Base-by-base conservation (phyloP, 805 yeast genomes). In the Kregervanrija pseudodelftensis region DNA sequence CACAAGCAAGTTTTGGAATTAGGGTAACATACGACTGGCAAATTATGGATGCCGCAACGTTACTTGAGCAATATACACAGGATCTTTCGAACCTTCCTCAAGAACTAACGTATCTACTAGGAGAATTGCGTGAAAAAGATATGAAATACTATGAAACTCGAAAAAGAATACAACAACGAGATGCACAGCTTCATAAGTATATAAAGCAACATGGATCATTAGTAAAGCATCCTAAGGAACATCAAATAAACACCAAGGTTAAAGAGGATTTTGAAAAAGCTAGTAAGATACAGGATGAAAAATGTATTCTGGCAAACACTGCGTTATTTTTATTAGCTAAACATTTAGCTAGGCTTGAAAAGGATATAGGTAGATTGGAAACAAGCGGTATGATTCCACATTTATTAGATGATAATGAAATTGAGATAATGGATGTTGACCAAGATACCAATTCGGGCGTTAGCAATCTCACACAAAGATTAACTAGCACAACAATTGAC, bases 41-140 rank as follows among this genome's bases (percentile, higher is more conserved):
- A 12, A 54, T 41, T 11, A 87, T 87, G 95, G 98, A 90, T 65
- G 90, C 97, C 3, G 89, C 96, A n/a, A 77, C 93, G 1, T 75
- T 81, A 8, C 62, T 84, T 34, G 91, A 84, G 51, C 85, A 82
- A 54, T 80, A 82, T 47, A 76, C 82, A 4, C 68, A 66, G 44
- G 68, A 65, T 44, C 45, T 91, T 37, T 79, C 91, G 10, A 91
- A 90, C 55, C 72, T 93, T 37, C 96, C 96, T 17, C 80, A 87
- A 5, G 99, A 91, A 63, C 74, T 91, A 37, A 82, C 82, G 43
- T 87, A 85, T 56, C 66, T 88, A 33, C 66, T 91, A 40, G 85
- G 85, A 42, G 98, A 93, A 62, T 73, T 91, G 33, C 74, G 82
- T 42, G 74, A 71, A 34, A 77, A 82, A 48, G 98, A 91, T 59